phyloP scores from a whole-genome alignment of 805 yeast species.

The Maudiozyma bulderi region DNA sequence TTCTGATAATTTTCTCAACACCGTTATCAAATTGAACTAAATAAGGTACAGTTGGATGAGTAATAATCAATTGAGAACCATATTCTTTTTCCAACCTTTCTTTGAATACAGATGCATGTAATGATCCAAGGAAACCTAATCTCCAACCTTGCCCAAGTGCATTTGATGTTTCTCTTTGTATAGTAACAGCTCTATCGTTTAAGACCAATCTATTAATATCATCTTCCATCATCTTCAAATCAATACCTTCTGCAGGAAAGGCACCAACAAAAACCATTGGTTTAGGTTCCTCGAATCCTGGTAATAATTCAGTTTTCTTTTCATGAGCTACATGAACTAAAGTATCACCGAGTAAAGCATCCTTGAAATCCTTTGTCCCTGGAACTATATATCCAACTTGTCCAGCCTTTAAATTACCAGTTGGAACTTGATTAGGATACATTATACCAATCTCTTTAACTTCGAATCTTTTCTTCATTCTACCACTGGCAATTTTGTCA shows the following conservation, averaged over 20 bases:
- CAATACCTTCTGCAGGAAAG: constrained; percentile 90
- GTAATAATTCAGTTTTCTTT: constrained; percentile 60
- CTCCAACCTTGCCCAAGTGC: constrained; percentile 98
- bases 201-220: constrained; percentile 79
- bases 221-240: constrained; percentile 82
- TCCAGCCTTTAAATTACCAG: constrained; percentile 64
- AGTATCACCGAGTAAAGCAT: constrained; percentile 89
- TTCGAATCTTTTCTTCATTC: constrained; percentile 67
- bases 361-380: constrained; percentile 81
- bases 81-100: constrained; percentile 89
- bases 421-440: constrained; percentile 78
- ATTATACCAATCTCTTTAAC: constrained; percentile 89
- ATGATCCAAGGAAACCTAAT: constrained; percentile 84
- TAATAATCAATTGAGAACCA: constrained; percentile 83
- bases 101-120: constrained; percentile 90
- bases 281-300: constrained; percentile 93
- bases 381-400: constrained; percentile 94
- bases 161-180: constrained; percentile 83
- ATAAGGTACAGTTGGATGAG: constrained; percentile 95
- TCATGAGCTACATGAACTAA: constrained; percentile 50
- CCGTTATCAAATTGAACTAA: constrained; percentile 63
- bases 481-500: constrained; percentile 66
- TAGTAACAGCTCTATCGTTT: constrained; percentile 84
- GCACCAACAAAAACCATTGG: constrained; percentile 99
- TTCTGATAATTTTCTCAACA: constrained; percentile 55